Evolutionary conservation across 208 protist genomes (phyloP).

Genomic region (Wallacemonas sp.): DNA sequence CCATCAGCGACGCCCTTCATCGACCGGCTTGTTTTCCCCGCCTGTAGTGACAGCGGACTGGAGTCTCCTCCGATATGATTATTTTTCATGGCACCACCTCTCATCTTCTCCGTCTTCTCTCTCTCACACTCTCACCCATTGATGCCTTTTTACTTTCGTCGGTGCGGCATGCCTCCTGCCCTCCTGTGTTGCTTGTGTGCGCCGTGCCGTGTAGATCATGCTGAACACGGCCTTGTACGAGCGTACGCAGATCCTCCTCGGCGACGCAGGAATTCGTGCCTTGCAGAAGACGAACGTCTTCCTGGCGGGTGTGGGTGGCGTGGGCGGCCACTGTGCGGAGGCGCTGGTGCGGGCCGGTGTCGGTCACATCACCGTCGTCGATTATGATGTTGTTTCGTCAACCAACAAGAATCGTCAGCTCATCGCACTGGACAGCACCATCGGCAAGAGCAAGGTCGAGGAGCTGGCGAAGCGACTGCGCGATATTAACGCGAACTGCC

Average conservation of each 20-base stretch:
- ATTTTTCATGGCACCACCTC: neutral
- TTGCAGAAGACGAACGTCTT: constrained; percentile 74
- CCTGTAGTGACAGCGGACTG: no score
- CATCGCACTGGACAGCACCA: constrained; percentile 84
- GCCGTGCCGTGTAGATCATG: no score
- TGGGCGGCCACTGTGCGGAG: constrained; percentile 88
- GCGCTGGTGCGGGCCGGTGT: constrained; percentile 85
- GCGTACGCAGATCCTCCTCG: constrained; percentile 80
- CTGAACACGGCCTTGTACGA: constrained; percentile 83
- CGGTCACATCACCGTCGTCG: constrained; percentile 83
- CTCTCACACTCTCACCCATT: neutral
- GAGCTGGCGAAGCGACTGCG: constrained; percentile 66
- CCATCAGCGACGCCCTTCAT: no score
- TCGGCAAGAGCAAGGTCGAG: constrained; percentile 86
- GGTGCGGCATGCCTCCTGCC: no score
- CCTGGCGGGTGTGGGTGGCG: constrained; percentile 81
- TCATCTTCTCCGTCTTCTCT: neutral
- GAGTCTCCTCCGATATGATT: no score
- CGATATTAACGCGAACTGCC: constrained; percentile 77
- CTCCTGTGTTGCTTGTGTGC: no score
- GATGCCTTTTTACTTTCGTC: no score
- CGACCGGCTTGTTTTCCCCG: no score
- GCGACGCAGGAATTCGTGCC: constrained; percentile 59
- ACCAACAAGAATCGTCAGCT: constrained; percentile 92
- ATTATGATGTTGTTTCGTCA: constrained; percentile 85